phyloP scores from a whole-genome alignment of 164 flowering plant species.

The Kingdonia uniflora region DNA sequence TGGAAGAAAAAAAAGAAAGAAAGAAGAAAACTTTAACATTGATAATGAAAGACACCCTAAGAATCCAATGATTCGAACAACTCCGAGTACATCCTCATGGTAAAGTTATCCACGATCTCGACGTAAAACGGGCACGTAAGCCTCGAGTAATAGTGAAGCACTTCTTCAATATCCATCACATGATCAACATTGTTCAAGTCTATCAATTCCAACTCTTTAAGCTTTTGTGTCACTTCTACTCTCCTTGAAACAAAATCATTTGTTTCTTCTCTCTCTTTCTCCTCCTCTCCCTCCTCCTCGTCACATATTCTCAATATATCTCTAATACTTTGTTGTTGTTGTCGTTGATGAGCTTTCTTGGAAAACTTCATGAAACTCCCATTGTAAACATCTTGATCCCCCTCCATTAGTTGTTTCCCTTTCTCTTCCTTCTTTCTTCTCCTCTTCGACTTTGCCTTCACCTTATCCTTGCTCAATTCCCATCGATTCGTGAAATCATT shows the following conservation, averaged over 20 bases:
- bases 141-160: conserved; percentile 63
- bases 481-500: conserved; percentile 18
- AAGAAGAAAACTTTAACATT: no score
- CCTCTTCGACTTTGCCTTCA: conserved; percentile 10
- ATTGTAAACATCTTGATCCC: neutral
- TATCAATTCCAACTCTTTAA: conserved; percentile 59
- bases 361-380: conserved; percentile 17
- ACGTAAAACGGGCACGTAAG: conserved; percentile 64
- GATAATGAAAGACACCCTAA: no score
- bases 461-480: conserved; percentile 17
- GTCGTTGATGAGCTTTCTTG: conserved; percentile 6
- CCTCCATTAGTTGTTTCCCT: neutral
- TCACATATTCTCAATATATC: conserved; percentile 1
- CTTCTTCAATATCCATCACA: conserved; percentile 61
- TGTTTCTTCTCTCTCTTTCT: conserved; percentile 9
- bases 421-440: conserved; percentile 8
- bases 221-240: conserved; percentile 28
- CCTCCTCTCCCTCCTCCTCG: neutral
- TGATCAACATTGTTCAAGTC: conserved; percentile 48
- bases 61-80: conserved; percentile 4
- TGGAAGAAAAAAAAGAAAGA: no score
- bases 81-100: conserved; percentile 52
- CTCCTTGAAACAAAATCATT: conserved; percentile 1
- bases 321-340: conserved; percentile 12
- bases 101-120: conserved; percentile 74